phyloP scores from a whole-genome alignment of 2,329 filamentous ascomycete species.

The Hypoxylon sp. region DNA sequence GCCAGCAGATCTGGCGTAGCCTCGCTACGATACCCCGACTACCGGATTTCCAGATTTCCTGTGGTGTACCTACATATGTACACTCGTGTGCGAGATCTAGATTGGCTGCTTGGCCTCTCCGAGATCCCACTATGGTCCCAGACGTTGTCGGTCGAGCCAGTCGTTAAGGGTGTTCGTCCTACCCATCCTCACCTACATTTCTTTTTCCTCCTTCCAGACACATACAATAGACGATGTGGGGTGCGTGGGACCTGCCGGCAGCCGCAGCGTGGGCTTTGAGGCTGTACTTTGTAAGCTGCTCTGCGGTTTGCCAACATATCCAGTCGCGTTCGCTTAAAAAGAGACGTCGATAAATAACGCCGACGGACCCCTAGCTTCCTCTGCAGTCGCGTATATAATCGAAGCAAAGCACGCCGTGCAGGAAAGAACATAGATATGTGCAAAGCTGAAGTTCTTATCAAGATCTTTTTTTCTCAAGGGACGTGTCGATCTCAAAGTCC shows the following conservation, averaged over 20 bases:
- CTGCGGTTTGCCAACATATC: not conserved
- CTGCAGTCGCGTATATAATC: not conserved
- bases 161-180: too few relatives aligned
- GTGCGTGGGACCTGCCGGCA: conserved; percentile 25
- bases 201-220: conserved; percentile 2
- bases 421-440: not conserved
- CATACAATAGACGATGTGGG: conserved; percentile 16
- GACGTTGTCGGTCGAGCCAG: too few relatives aligned
- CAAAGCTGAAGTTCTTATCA: not conserved
- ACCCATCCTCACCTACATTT: too few relatives aligned
- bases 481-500: conserved; percentile 5
- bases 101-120: too few relatives aligned
- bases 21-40: too few relatives aligned
- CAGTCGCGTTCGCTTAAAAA: conserved; percentile 13
- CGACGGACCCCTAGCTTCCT: not conserved
- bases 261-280: conserved; percentile 7
- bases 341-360: conserved; percentile 1
- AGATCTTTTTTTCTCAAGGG: not conserved
- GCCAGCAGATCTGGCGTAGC: conserved; percentile 8
- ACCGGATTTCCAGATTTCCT: conserved; percentile 3
- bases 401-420: not conserved
- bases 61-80: not conserved
- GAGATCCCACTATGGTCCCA: not conserved
- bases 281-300: not conserved
- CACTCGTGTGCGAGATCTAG: conserved; percentile 3